Conservation (phyloP, 169 alveolate species). For the Cytauxzoon felis region DNA sequence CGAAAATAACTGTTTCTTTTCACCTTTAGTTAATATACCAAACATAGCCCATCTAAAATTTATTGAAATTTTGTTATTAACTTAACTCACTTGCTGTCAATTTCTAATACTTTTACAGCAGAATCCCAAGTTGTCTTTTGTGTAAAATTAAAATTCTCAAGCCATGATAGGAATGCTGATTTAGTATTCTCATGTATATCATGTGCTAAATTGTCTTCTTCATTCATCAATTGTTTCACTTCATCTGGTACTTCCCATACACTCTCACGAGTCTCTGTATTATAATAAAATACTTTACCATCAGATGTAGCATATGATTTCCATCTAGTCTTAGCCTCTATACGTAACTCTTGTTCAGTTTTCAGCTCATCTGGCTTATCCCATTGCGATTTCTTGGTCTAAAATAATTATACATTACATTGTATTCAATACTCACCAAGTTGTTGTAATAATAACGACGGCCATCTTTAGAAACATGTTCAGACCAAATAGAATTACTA, state of each 20-base stretch:
- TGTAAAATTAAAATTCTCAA: constrained; percentile 66
- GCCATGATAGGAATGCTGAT: constrained; percentile 57
- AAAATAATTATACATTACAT: background rate
- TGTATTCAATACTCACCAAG: background rate
- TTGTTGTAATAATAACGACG: constrained; percentile 75
- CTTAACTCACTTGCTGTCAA: constrained; percentile 40
- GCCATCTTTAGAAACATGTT: constrained; percentile 79
- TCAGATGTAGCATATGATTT: constrained; percentile 74
- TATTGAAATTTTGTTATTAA: background rate
- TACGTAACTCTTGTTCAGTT: constrained; percentile 61
- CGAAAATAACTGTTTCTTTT: constrained; percentile 75
- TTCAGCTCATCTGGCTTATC: constrained; percentile 78
- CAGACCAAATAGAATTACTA: constrained; percentile 64
- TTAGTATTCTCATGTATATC: constrained; percentile 68
- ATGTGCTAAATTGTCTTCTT: constrained; percentile 62
- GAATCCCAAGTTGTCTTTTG: constrained; percentile 74
- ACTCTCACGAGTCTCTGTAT: constrained; percentile 69
- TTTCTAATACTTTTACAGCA: constrained; percentile 62
- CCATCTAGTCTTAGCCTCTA: constrained; percentile 72
- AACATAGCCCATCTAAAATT: constrained; percentile 65
- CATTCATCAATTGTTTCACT: constrained; percentile 54
- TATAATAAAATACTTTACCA: constrained; percentile 76
- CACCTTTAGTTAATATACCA: constrained; percentile 74
- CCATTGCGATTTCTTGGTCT: constrained; percentile 79
- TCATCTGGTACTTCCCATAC: constrained; percentile 81